These are phyloP conservation scores for Verticillium dahliae DNA, from an alignment of 2,329 filamentous ascomycete species.

Conservation along the genomic window DNA sequence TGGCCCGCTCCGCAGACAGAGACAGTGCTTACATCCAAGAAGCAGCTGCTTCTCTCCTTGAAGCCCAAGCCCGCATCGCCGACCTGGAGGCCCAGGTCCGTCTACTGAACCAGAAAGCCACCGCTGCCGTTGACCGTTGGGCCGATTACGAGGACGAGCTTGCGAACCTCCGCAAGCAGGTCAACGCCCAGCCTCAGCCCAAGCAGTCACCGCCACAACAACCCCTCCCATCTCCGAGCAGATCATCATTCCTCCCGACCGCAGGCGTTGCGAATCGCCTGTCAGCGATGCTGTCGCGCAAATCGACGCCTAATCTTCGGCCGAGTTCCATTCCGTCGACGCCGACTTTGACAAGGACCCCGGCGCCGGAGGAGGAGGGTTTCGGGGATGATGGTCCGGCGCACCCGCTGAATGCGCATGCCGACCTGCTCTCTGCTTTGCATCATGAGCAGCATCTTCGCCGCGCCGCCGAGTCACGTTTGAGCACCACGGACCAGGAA, in stretches of 20 bases:
- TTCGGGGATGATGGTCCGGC: not conserved
- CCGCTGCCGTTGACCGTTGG: conserved; percentile 56
- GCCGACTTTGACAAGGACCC: conserved; percentile 1
- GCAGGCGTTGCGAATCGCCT: conserved; percentile 33
- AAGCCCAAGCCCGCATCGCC: conserved; percentile 53
- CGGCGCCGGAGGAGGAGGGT: not conserved
- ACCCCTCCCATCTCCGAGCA: conserved; percentile 22
- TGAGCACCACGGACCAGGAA: conserved; percentile 62
- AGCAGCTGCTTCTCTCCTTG: conserved; percentile 36
- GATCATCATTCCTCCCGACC: conserved; percentile 38
- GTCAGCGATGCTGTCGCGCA: conserved; percentile 40
- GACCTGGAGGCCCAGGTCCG: conserved; percentile 68
- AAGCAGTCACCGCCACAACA: conserved; percentile 12
- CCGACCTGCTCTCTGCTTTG: conserved; percentile 56
- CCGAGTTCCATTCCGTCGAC: conserved; percentile 9
- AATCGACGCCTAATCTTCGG: conserved; percentile 34
- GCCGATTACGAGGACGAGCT: conserved; percentile 80
- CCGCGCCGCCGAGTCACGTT: conserved; percentile 60
- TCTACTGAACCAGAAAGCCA: conserved; percentile 64
- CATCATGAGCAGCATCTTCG: conserved; percentile 61
- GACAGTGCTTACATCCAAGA: conserved; percentile 17
- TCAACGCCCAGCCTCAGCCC: conserved; percentile 11
- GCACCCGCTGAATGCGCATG: conserved; percentile 1
- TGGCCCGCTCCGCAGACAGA: conserved; percentile 7
- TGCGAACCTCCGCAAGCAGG: conserved; percentile 44